Evolutionary conservation across 1,139 yeast genomes (phyloP).

Genomic region (Entelexis paramagnoliae): DNA sequence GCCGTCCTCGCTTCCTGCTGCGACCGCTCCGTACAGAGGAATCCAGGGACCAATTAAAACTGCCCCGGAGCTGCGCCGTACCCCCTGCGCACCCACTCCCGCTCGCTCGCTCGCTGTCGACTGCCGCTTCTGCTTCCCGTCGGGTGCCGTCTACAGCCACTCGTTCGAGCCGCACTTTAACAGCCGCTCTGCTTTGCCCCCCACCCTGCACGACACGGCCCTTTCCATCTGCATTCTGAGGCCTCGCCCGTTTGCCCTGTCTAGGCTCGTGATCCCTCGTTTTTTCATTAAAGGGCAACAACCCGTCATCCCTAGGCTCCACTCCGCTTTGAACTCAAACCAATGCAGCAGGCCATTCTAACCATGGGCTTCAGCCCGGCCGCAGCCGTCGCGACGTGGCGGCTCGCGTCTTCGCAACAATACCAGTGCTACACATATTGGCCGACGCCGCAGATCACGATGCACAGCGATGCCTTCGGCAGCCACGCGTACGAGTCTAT

Average conservation of each 20-base stretch:
- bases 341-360: constrained; percentile 19
- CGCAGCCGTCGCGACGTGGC: constrained; percentile 25
- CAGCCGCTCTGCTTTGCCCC: no score
- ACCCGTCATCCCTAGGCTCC: background rate
- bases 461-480: constrained; percentile 27
- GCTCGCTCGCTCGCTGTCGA: background rate
- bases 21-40: background rate
- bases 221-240: background rate
- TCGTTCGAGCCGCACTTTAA: no score
- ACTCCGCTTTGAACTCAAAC: no score
- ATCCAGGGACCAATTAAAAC: background rate
- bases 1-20: background rate
- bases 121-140: no score
- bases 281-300: background rate
- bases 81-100: background rate
- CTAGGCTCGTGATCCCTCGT: background rate
- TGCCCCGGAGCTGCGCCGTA: background rate
- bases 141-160: no score
- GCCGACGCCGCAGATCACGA: constrained; percentile 22
- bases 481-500: constrained; percentile 2
- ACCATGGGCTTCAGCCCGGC: constrained; percentile 25
- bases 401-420: constrained; percentile 19
- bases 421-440: constrained; percentile 24
- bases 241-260: background rate
- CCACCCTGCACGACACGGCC: no score